Base-by-base conservation (phyloP, 305 asterid species). In the Solanum chacoense region DNA sequence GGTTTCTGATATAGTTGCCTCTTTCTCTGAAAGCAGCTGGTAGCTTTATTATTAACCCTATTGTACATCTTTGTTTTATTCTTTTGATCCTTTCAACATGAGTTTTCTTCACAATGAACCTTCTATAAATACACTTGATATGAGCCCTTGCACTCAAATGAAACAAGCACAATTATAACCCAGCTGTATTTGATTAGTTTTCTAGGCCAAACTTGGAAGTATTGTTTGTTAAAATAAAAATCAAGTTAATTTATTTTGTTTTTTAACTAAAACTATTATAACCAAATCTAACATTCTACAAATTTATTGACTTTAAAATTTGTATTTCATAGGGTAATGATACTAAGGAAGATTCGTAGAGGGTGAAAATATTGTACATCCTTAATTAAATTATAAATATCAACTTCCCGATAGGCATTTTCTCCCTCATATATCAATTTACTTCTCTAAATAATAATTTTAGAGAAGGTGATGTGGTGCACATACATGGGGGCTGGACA, bases 401-500 rank as follows among this genome's bases (percentile, higher is more conserved):
- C 73, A n/a, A 65, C 73, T 65, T 65, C 73, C 14, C 13, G 31
- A 65, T 65, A 65, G 73, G 16, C 16, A 65, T 65, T 65, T 63
- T 65, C 73, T 65, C 16, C 31, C 14, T 65, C 73, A 65, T 65
- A 65, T 10, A 65, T 65, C 73, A 65, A 65, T 65, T 65, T 65
- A 2, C 16, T n/a, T n/a, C 31, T 65, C 31, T 24, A 65, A 65
- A 65, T 65, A 65, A 24, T 65, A 65, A 65, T 65, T 65, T 65
- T 65, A 24, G 16, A 65, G 14, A 22, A 63, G 76, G 89, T 71
- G 92, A 90, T 88, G 92, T 91, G 92, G 88, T 93, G 94, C 91
- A 90, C 91, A 55, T 92, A 89, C 92, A 87, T 84, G 89, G 91
- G 91, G 93, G 91, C 92, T 79, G 94, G 92, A 85, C 95, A 92